phyloP scores from a whole-genome alignment of 2,329 filamentous ascomycete genomes.

The Ophiostoma ulmi region DNA sequence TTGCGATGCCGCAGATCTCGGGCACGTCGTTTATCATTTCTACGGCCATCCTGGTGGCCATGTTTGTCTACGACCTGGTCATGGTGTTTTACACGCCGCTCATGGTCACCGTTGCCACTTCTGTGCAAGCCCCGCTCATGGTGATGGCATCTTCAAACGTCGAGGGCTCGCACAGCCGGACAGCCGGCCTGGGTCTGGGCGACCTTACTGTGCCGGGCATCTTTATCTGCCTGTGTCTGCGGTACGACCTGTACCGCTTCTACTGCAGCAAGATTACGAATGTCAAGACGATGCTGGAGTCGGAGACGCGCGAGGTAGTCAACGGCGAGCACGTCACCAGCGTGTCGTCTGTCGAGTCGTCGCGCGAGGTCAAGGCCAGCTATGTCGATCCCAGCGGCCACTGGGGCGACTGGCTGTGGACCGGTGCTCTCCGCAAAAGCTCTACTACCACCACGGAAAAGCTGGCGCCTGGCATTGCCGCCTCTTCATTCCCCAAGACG shows the following conservation, averaged over 20 bases:
- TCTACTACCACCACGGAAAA: constrained; percentile 27
- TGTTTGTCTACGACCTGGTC: constrained; percentile 94
- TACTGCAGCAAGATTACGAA: constrained; percentile 64
- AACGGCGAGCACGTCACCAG: constrained; percentile 36
- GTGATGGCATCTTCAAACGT: constrained; percentile 60
- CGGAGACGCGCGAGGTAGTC: constrained; percentile 32
- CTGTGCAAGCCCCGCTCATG: constrained; percentile 88
- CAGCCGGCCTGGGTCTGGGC: constrained; percentile 83
- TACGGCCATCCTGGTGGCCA: constrained; percentile 65
- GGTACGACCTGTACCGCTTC: constrained; percentile 84
- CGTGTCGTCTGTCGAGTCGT: constrained; percentile 33
- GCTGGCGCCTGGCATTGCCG: constrained; percentile 36
- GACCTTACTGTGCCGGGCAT: constrained; percentile 92
- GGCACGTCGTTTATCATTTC: constrained; percentile 83
- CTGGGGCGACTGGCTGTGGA: constrained; percentile 86
- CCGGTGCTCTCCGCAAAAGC: constrained; percentile 31
- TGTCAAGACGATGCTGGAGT: constrained; percentile 37
- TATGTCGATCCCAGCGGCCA: constrained; percentile 60
- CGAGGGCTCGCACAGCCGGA: constrained; percentile 50
- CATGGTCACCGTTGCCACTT: constrained; percentile 83
- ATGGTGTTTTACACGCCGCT: constrained; percentile 86
- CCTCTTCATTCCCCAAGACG: constrained; percentile 64
- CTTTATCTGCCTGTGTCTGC: constrained; percentile 77
- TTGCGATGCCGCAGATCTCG: constrained; percentile 50
- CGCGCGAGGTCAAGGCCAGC: constrained; percentile 46